Conservation (phyloP, 2,329 filamentous ascomycete species). For the Colletotrichum brevisporum region DNA sequence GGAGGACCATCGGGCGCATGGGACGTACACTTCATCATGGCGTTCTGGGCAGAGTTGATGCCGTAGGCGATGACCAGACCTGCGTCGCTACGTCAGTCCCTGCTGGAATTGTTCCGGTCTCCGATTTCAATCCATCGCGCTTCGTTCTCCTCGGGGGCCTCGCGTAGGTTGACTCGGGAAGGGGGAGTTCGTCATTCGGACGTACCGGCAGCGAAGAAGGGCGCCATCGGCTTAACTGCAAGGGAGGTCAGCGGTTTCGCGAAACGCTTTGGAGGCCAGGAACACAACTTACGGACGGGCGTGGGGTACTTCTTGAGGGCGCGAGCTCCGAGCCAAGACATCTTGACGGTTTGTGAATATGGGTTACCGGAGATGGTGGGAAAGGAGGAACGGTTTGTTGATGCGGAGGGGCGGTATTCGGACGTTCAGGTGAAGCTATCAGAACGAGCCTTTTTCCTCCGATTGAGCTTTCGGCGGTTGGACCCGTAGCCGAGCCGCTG, state of each 20-base stretch:
- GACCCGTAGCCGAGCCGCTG: conserved; percentile 51
- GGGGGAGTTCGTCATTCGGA: conserved; percentile 43
- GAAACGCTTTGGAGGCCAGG: conserved; percentile 27
- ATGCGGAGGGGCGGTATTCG: conserved; percentile 47
- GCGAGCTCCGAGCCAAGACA: conserved; percentile 79
- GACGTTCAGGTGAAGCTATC: conserved; percentile 51
- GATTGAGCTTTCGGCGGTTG: conserved; percentile 48
- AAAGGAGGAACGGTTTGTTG: conserved; percentile 50
- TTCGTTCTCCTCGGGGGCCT: not conserved
- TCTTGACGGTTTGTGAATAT: conserved; percentile 65
- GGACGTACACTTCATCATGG: conserved; percentile 80
- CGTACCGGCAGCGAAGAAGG: conserved; percentile 96
- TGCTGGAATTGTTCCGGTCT: conserved; percentile 2
- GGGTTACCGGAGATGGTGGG: conserved; percentile 50
- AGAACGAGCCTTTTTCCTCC: conserved; percentile 58
- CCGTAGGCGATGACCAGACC: conserved; percentile 91
- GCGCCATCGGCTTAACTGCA: conserved; percentile 89
- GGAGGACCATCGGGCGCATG: conserved; percentile 20
- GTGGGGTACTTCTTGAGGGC: conserved; percentile 85
- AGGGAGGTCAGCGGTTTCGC: conserved; percentile 39
- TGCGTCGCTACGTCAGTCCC: conserved; percentile 52
- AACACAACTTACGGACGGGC: conserved; percentile 77
- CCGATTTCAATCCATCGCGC: not conserved
- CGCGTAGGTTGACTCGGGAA: too few species aligned
- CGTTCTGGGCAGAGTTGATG: conserved; percentile 85